Conservation (phyloP, 139 green algal genomes). For the Volvox reticuliferus region DNA sequence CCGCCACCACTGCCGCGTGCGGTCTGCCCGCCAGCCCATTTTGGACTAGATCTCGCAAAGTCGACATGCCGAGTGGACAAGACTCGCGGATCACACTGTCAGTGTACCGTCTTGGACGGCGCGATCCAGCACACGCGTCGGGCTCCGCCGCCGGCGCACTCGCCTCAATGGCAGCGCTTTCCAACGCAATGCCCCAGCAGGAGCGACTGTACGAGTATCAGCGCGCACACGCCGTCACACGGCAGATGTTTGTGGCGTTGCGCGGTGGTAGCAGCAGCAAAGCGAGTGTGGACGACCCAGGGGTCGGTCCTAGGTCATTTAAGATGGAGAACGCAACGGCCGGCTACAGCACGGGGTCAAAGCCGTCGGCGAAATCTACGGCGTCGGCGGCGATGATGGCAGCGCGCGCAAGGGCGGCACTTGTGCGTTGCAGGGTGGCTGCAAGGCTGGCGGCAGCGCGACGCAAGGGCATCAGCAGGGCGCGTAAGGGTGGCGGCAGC, state of each 20-base stretch:
- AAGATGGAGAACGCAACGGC: not conserved
- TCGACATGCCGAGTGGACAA: conserved; percentile 37
- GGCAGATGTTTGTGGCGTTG: not conserved
- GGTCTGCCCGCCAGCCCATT: conserved; percentile 2
- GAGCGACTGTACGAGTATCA: conserved; percentile 2
- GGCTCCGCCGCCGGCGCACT: conserved; percentile 29
- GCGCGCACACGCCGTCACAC: conserved; percentile 3
- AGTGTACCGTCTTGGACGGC: conserved; percentile 48
- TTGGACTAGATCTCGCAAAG: conserved; percentile 22
- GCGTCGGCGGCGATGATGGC: not conserved
- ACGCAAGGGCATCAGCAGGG: too few relatives aligned
- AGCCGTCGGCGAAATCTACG: not conserved
- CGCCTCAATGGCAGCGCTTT: conserved; percentile 17
- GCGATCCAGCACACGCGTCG: not conserved
- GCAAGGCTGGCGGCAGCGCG: too few relatives aligned
- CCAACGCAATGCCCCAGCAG: conserved; percentile 44
- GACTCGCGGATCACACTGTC: conserved; percentile 52
- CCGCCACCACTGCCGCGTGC: not conserved
- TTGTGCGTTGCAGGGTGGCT: too few relatives aligned
- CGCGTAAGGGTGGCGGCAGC: not conserved
- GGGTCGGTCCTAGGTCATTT: not conserved
- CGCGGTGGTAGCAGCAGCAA: not conserved
- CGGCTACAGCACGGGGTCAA: not conserved
- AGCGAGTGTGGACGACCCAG: conserved; percentile 1
- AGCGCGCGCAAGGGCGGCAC: not conserved